phyloP scores from a whole-genome alignment of 306 rosid species.

The Cucurbita maxima region DNA sequence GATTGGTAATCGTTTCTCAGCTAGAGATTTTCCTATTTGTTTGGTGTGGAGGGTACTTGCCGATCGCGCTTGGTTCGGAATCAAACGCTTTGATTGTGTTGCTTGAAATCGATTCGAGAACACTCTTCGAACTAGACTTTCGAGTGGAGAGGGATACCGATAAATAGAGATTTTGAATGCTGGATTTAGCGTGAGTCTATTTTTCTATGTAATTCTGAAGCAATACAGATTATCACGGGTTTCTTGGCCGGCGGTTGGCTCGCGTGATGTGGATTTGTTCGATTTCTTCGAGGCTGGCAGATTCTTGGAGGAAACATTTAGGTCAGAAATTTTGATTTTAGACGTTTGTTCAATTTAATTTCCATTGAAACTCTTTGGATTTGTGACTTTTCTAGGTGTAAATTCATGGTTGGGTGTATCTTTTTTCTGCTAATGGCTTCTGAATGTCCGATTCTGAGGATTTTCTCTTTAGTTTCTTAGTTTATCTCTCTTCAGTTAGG shows the following conservation, averaged over 20 bases:
- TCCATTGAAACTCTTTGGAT: background rate
- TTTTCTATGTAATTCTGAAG: conserved; percentile 12
- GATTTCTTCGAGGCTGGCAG: conserved; percentile 10
- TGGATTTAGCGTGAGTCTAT: background rate
- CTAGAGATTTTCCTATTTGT: background rate
- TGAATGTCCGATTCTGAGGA: background rate
- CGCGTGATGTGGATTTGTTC: conserved; percentile 15
- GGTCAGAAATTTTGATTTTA: background rate
- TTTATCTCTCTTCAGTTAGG: background rate
- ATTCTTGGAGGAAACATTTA: background rate
- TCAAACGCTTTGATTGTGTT: background rate
- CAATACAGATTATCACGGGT: background rate
- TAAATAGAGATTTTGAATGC: background rate
- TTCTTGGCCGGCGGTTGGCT: background rate
- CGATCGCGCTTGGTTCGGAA: background rate
- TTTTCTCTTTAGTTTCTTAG: background rate
- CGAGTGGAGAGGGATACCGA: background rate
- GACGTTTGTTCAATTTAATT: background rate
- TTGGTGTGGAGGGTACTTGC: background rate
- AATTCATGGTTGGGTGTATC: background rate
- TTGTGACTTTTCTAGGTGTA: background rate
- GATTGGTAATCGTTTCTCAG: background rate
- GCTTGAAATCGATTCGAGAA: conserved; percentile 5
- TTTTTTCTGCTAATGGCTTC: background rate
- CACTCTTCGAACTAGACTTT: background rate